phyloP scores from a whole-genome alignment of 352 stramenopile genomes.

The Phytophthora chlamydospora region DNA sequence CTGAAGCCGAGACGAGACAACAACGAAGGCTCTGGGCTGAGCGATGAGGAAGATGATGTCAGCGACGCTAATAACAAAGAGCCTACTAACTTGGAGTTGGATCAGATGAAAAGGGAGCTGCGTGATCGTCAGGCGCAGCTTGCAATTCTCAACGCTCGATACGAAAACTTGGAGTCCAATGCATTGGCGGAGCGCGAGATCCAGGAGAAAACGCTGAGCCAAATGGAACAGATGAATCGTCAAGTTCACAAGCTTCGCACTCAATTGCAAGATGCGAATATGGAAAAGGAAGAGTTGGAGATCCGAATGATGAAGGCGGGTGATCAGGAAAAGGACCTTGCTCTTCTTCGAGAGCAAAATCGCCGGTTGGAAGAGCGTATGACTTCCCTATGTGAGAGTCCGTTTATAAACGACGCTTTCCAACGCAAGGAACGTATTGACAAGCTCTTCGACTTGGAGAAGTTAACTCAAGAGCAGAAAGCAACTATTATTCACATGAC shows the following conservation, averaged over 20 bases:
- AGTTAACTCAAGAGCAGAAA: constrained; percentile 80
- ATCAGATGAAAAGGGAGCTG: constrained; percentile 78
- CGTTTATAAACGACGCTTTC: constrained; percentile 94
- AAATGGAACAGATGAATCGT: constrained; percentile 92
- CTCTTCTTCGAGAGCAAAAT: constrained; percentile 81
- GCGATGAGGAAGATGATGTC: constrained; percentile 35
- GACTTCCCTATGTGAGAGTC: constrained; percentile 91
- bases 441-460: constrained; percentile 88
- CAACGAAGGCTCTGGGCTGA: constrained; percentile 39
- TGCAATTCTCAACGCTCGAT: constrained; percentile 86
- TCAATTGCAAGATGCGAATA: constrained; percentile 75
- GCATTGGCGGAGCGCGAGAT: constrained; percentile 83
- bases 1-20: constrained; percentile 36
- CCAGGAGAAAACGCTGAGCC: constrained; percentile 87
- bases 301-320: constrained; percentile 57
- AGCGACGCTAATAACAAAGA: constrained; percentile 11
- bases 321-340: constrained; percentile 86
- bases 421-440: constrained; percentile 87
- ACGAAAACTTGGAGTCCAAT: constrained; percentile 90
- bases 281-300: constrained; percentile 86
- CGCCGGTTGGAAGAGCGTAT: constrained; percentile 90
- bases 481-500: constrained; percentile 67
- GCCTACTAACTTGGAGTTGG: constrained; percentile 35
- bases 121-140: constrained; percentile 84
- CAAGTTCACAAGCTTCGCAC: constrained; percentile 90